Evolutionary conservation across 192 early-diverging fungal genomes (phyloP), one percentile per base, ranked within the genome.

Genomic region (Anaeromyces robustus): DNA sequence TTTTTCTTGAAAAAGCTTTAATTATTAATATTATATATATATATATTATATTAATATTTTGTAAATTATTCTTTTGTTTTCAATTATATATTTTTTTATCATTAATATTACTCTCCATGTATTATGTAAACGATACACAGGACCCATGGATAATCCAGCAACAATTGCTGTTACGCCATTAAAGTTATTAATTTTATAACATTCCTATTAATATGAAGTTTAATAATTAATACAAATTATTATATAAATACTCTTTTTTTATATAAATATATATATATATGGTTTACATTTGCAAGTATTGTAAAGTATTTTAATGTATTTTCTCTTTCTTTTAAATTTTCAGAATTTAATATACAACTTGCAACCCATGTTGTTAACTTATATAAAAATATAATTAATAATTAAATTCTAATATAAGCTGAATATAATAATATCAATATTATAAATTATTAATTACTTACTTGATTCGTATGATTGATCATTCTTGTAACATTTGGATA

Each of bases 101-200:
- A 7, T 34, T 7, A 34, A 34, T 14, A n/a, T n/a, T 81, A 85
- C 87, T 68, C 85, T 78, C 89, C 89, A 90, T 3, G 89, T 90
- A 39, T 87, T 87, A n/a, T 90, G 79, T 78, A 90, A 80, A 28
- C 89, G 85, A n/a, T 80, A 82, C n/a, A 90, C 80, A 6, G 89
- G 85, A 4, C 87, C 87, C 83, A 85, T 90, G 17, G 87, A 86
- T 77, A 90, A 78, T 1, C 83, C 89, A 16, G 88, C 87, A 52
- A 90, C 86, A 26, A 90, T 81, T n/a, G 84, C 87, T 0, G 89
- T 90, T 41, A 89, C 82, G 2, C 85, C 89, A 81, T 89, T 90
- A 80, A 87, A 89, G 82, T 90, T 90, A 78, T 89, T 88, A 13
- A 90, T 59, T 78, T 90, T 88, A 12, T 78, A 52, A 81, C 89